These are phyloP conservation scores for Pythium aphanidermatum DNA, from an alignment of 352 stramenopile species.

Conservation along the genomic window DNA sequence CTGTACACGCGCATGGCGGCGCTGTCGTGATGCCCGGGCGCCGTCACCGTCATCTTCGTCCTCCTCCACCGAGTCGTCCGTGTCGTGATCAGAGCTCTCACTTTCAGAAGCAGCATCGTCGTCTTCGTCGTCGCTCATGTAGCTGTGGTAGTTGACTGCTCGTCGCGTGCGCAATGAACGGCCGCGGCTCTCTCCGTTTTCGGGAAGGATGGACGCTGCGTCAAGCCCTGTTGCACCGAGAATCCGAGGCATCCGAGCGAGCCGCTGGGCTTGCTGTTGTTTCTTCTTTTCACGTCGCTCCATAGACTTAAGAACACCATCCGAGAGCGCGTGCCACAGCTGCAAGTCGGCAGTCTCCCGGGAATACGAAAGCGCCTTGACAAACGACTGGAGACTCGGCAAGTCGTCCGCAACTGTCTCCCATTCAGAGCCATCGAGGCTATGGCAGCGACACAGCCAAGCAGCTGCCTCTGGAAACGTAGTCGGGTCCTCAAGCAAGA, in stretches of 20 bases:
- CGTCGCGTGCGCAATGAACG: constrained; percentile 40
- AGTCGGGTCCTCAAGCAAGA: constrained; percentile 51
- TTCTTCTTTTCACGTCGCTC: constrained; percentile 40
- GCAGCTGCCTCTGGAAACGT: constrained; percentile 40
- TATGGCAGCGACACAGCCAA: constrained; percentile 55
- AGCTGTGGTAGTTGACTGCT: constrained; percentile 42
- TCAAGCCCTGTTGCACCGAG: constrained; percentile 27
- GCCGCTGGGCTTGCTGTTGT: constrained; percentile 29
- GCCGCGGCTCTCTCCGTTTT: constrained; percentile 26
- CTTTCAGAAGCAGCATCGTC: constrained; percentile 6
- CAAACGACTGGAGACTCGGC: constrained; percentile 39
- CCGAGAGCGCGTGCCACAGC: constrained; percentile 40
- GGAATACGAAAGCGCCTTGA: constrained; percentile 43
- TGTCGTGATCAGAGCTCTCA: constrained; percentile 11
- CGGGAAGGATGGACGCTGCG: constrained; percentile 19
- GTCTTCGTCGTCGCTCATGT: constrained; percentile 19
- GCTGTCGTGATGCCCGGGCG: background rate
- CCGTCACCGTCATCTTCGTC: constrained; percentile 21
- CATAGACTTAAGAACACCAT: constrained; percentile 42
- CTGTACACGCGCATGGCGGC: background rate
- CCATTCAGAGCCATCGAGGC: constrained; percentile 34
- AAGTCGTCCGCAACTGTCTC: constrained; percentile 58
- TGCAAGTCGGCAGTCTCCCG: constrained; percentile 40
- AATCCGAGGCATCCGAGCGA: constrained; percentile 34
- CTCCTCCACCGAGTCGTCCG: constrained; percentile 4